Evolutionary conservation across 768 basidiomycete species (phyloP).

Genomic region (Tylopilus cervinicoccineus): DNA sequence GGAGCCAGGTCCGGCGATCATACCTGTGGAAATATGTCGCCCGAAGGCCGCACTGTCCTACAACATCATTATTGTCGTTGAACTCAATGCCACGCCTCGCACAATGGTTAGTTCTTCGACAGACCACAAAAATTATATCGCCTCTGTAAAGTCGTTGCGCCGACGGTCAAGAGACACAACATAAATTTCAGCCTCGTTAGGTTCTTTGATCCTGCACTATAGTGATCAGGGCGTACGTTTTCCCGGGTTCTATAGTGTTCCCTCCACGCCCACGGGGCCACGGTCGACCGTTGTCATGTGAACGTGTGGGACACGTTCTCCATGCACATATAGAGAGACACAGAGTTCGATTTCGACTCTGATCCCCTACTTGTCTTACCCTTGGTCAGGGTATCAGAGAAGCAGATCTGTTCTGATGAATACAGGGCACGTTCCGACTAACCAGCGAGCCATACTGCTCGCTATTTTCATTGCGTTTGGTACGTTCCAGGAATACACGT

Average conservation of each 20-base stretch:
- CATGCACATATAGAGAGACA: not conserved
- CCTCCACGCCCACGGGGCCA: not conserved
- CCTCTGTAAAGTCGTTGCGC: not conserved
- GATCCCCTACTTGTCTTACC: not conserved
- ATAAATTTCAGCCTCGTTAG: not conserved
- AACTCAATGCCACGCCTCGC: not conserved
- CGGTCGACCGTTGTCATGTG: slow-evolving; percentile 2
- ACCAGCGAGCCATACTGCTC: slow-evolving; percentile 9
- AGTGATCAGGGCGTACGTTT: not conserved
- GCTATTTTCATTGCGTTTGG: slow-evolving; percentile 16
- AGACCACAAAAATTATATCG: not conserved
- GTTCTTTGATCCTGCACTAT: not conserved
- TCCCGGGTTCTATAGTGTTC: not conserved
- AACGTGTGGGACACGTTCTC: not conserved
- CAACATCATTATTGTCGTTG: not conserved
- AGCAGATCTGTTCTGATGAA: not conserved
- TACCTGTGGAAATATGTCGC: not conserved
- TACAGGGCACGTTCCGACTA: slow-evolving; percentile 7
- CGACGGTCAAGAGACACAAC: not conserved
- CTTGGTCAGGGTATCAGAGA: not conserved
- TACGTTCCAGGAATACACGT: not conserved
- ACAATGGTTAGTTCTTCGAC: not conserved
- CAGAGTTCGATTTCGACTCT: not conserved
- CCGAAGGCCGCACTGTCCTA: not conserved
- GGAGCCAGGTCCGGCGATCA: not conserved